Evolutionary conservation across 306 rosid species (phyloP), one percentile per base, ranked within the genome.

Genomic region (Rosa chinensis): DNA sequence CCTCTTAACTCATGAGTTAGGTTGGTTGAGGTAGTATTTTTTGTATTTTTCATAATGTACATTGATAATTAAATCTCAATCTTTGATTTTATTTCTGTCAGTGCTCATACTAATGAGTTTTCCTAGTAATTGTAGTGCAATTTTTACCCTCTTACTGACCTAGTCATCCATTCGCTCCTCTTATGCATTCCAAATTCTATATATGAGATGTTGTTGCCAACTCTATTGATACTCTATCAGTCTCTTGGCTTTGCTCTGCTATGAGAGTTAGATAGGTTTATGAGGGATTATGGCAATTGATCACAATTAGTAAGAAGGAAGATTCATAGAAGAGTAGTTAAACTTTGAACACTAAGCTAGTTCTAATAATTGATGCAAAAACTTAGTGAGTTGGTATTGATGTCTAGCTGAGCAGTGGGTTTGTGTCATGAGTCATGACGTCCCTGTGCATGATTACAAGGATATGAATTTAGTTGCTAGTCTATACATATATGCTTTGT

Each of bases 361-460:
- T 47, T 75, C 59, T 13, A 28, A 67, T 48, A 53, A 35, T 50
- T 68, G 52, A 59, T 72, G 76, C 64, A 42, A 73, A 16, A 39
- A 42, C 43, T 42, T 8, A 8, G 28, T 68, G 42, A 25, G 45
- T 62, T 67, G 18, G 23, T 49, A 32, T 21, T 10, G 28, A 44
- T 63, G 42, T 18, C 58, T 14, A 47, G 44, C 77, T 42, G 42
- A 32, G 69, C 42, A 55, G 53, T 66, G 18, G 23, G 13, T 74
- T 53, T 11, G 59, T 58, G 44, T 48, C 10, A 13, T 52, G 2
- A n/a, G 48, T 64, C 44, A 10, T n/a, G n/a, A n/a, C 25, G 45
- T 16, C 49, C 16, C 48, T 56, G 53, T 56, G 58, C 64, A 47
- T 45, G 61, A 68, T 10, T 69, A 64, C 20, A 40, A 68, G 48